Percentiles rank a stretch among this genome's conserved stretches.
Evolutionary conservation across 768 basidiomycete genomes (phyloP).

Genomic region (Hygrophorus russula): DNA sequence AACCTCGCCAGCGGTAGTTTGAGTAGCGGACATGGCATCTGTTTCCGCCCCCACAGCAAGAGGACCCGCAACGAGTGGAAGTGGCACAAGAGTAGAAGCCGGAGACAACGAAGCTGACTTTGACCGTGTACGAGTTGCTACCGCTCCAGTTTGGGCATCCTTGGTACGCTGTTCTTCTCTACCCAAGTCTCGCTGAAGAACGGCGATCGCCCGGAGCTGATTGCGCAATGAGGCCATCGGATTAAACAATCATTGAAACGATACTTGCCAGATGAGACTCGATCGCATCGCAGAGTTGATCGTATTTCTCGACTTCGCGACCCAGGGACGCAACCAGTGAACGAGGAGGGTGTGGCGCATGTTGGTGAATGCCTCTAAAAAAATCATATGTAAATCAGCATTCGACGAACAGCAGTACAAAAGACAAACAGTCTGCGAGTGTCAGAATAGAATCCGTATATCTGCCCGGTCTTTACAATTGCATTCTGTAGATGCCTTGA

Average conservation of each 20-base stretch:
- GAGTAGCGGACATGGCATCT: constrained; percentile 18
- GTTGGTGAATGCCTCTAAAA: constrained; percentile 43
- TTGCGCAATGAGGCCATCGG: background rate
- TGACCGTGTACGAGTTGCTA: constrained; percentile 9
- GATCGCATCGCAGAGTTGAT: constrained; percentile 69
- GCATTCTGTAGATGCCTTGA: constrained; percentile 31
- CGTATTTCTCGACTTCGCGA: constrained; percentile 67
- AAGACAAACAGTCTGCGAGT: constrained; percentile 47
- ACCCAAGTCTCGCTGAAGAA: constrained; percentile 58
- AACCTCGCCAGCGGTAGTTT: background rate
- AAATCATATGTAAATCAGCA: background rate
- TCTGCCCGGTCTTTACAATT: constrained; percentile 59
- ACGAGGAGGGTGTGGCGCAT: constrained; percentile 53
- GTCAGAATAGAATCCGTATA: constrained; percentile 61
- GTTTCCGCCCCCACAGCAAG: constrained; percentile 12
- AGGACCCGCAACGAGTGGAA: constrained; percentile 11
- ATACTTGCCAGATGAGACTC: constrained; percentile 56
- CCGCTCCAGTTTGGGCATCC: constrained; percentile 22
- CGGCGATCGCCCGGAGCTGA: constrained; percentile 61
- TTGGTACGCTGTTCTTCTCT: constrained; percentile 48
- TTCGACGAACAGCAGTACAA: background rate
- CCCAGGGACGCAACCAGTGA: constrained; percentile 55
- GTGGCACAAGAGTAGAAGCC: constrained; percentile 7
- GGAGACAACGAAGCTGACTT: constrained; percentile 5
- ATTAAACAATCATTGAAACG: background rate